Base-by-base conservation (phyloP, 2,329 filamentous ascomycete genomes). In the Ilyonectria sp. region DNA sequence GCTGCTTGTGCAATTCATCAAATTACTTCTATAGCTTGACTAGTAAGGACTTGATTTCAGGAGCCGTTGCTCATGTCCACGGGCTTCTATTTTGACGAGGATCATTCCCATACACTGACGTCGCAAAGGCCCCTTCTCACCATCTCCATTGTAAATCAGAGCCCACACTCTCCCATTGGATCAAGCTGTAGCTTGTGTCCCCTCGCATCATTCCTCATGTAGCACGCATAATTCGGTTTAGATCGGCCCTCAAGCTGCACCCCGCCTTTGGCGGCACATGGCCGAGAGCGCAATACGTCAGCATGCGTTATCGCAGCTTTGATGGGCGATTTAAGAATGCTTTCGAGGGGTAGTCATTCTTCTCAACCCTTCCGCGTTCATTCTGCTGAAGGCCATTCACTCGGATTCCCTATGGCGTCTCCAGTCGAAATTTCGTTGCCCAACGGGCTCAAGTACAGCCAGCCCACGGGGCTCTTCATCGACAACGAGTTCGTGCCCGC, bases 391-490 rank as follows among this genome's bases (percentile, higher is more conserved):
- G 2, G 4, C 6, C 23, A 4, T 17, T 17, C 15, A 26, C 10
- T 17, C 62, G 60, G 58, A 4, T 17, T 17, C 15, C 19, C 10
- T 17, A 66, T 66, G 63, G 33, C 58, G 26, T 55, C 60, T 19
- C 47, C 61, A 2, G 43, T 65, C 31, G 37, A 68, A 15, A 65
- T 69, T 21, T 44, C 65, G 3, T 46, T 65, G 43, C 71, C 70
- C 54, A 75, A 74, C 23, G 73, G 72, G 15, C 63, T 73, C 23
- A 71, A 67, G 23, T 77, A 74, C 71, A 73, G 91, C 84, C 70
- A 74, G 52, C 70, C 71, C 3, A 71, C 66, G 17, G 65, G 70
- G 21, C 60, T 74, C 7, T 74, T 74, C 60, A 73, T 74, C 52
- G 68, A 70, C 46, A 71, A 72, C 49, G 56, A 72, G 58, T 72